Evolutionary conservation across 169 alveolate species (phyloP).

Genomic region (Eimeria acervulina): DNA sequence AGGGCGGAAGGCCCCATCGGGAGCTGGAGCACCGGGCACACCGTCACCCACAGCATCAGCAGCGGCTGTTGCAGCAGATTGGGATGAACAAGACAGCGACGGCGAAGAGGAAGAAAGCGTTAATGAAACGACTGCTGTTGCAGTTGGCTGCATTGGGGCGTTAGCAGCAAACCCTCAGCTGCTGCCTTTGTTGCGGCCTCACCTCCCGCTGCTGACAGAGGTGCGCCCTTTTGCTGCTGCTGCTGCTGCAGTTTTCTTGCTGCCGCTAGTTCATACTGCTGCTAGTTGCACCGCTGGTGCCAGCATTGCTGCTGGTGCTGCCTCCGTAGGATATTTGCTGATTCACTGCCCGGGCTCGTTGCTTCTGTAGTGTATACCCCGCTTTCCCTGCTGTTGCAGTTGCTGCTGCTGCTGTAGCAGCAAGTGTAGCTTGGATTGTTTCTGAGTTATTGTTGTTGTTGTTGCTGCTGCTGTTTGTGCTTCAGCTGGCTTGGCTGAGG

Average conservation of each 20-base stretch:
- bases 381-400: not conserved
- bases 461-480: not conserved
- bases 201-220: constrained; percentile 37
- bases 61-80: not conserved
- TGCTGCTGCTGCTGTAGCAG: not conserved
- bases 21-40: not conserved
- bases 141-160: constrained; percentile 60
- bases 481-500: constrained; percentile 57
- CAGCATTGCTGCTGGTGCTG: not conserved
- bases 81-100: constrained; percentile 43
- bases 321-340: not conserved
- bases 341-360: not conserved
- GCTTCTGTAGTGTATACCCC: not conserved
- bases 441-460: not conserved
- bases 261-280: not conserved
- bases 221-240: constrained; percentile 43
- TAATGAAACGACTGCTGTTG: constrained; percentile 35
- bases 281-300: not conserved
- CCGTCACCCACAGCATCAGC: constrained; percentile 2
- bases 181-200: constrained; percentile 66
- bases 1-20: not conserved
- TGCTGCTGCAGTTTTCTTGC: not conserved
- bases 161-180: constrained; percentile 45
- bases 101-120: constrained; percentile 27
- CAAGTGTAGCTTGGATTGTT: not conserved